Evolutionary conservation across 2,329 filamentous ascomycete species (phyloP), one percentile per base, ranked within the genome.

Genomic region (Endothia cerciana): DNA sequence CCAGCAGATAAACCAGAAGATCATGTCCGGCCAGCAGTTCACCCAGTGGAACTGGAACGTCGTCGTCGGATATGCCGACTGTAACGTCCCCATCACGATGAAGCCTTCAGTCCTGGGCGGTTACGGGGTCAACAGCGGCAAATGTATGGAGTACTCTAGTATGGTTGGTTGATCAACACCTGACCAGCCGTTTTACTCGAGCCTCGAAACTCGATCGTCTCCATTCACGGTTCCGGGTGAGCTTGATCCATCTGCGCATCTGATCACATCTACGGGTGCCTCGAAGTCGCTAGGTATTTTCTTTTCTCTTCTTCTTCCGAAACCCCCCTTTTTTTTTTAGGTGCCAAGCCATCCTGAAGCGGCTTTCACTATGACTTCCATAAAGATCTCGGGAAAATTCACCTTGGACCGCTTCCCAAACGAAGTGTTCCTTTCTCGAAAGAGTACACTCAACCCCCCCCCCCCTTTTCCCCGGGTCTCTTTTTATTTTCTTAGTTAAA

Each of bases 31-130:
- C 41, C 65, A 67, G 40, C 65, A 67, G n/a, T 67, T 65, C 43
- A 67, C 65, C 15, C 65, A 60, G 19, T 67, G 62, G 65, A 51
- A 58, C 8, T 67, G 65, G 65, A 67, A 65, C 30, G 33, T 53
- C 28, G 40, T 51, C 22, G 38, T 58, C 15, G 61, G 19, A 1
- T 67, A 67, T 56, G 65, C 57, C 28, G 53, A 67, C 38, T 67
- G 65, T 43, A 65, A 41, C 0, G 62, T 55, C 22, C 57, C 41
- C 22, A 15, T 36, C 38, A 38, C 41, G 1, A 49, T 51, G 41
- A 47, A 56, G 22, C 65, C 65, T 4, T 49, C 63, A 3, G 30
- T 45, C n/a, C 30, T 59, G 13, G 57, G 47, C 7, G 63, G 63
- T 13, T 55, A 55, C 7, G 57, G 63, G n/a, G 57, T 65, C 15